phyloP scores from a whole-genome alignment of 495 filamentous ascomycete species.

The Aspergillus conjunctus region DNA sequence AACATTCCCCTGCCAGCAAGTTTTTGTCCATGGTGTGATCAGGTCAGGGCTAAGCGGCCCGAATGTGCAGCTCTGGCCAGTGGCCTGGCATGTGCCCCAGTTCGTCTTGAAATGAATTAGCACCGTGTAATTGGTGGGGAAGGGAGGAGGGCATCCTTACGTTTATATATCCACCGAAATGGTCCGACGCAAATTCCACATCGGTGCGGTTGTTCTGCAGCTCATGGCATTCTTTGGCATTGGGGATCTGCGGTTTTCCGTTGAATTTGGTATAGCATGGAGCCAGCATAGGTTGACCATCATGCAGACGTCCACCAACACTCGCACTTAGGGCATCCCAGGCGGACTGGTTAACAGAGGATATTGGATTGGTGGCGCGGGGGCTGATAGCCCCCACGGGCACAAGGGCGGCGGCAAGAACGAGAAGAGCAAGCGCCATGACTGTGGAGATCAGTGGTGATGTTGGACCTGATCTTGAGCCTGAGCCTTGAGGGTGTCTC shows the following conservation, averaged over 20 bases:
- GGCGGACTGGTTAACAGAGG: neutral
- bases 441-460: neutral
- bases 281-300: slow-evolving; percentile 17
- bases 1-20: slow-evolving; percentile 21
- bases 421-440: neutral
- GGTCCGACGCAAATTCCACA: slow-evolving; percentile 6
- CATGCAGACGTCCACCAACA: slow-evolving; percentile 17
- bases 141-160: neutral
- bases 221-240: neutral
- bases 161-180: slow-evolving; percentile 15
- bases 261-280: slow-evolving; percentile 19
- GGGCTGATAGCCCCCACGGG: neutral
- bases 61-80: slow-evolving; percentile 18
- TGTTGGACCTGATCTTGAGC: neutral
- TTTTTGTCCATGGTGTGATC: neutral
- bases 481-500: neutral
- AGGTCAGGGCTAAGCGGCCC: slow-evolving; percentile 2
- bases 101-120: slow-evolving; percentile 9
- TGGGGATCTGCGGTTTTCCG: neutral
- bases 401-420: neutral
- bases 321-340: slow-evolving; percentile 22
- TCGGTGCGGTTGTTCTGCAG: slow-evolving; percentile 6
- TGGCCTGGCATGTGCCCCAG: slow-evolving; percentile 23
- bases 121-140: neutral
- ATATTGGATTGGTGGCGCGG: neutral